Conservation (phyloP, 2,329 filamentous ascomycete species). For the Bipolaris gigantea region DNA sequence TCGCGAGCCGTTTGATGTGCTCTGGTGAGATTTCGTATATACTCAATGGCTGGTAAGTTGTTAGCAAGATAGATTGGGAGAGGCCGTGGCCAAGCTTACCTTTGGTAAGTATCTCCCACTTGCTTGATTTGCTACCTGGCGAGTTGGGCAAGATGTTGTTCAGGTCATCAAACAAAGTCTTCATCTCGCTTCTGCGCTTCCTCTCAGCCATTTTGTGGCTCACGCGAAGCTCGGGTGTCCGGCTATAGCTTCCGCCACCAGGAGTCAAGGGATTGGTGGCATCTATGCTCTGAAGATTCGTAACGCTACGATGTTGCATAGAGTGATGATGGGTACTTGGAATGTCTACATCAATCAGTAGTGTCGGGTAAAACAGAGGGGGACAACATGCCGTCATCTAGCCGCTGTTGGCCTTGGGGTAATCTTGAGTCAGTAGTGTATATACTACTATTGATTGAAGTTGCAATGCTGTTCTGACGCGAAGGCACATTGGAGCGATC, state of each 20-base stretch:
- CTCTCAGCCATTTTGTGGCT: slow-evolving; percentile 85
- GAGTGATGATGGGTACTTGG: slow-evolving; percentile 69
- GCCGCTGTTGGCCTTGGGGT: slow-evolving; percentile 69
- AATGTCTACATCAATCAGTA: slow-evolving; percentile 43
- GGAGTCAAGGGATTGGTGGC: slow-evolving; percentile 53
- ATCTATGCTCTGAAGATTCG: slow-evolving; percentile 64
- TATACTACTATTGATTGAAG: slow-evolving; percentile 78
- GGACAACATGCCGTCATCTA: slow-evolving; percentile 61
- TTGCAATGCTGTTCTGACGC: slow-evolving; percentile 73
- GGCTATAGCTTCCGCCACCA: slow-evolving; percentile 74
- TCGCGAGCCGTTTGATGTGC: slow-evolving; percentile 44
- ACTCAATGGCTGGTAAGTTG: slow-evolving; percentile 50
- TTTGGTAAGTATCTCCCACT: slow-evolving; percentile 87
- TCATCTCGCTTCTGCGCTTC: slow-evolving; percentile 85
- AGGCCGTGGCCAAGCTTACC: slow-evolving; percentile 56
- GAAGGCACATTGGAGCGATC: slow-evolving; percentile 61
- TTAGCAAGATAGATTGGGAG: slow-evolving; percentile 9
- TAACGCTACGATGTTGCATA: slow-evolving; percentile 73
- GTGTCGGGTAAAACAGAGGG: slow-evolving; percentile 5
- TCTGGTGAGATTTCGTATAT: slow-evolving; percentile 48
- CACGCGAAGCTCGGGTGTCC: slow-evolving; percentile 78
- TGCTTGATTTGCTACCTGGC: slow-evolving; percentile 80
- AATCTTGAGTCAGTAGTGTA: slow-evolving; percentile 74
- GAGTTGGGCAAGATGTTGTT: slow-evolving; percentile 78
- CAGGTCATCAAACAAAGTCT: slow-evolving; percentile 79